Conservation (phyloP, 371 early-diverging fungal genomes). For the Lichtheimia ramosa region DNA sequence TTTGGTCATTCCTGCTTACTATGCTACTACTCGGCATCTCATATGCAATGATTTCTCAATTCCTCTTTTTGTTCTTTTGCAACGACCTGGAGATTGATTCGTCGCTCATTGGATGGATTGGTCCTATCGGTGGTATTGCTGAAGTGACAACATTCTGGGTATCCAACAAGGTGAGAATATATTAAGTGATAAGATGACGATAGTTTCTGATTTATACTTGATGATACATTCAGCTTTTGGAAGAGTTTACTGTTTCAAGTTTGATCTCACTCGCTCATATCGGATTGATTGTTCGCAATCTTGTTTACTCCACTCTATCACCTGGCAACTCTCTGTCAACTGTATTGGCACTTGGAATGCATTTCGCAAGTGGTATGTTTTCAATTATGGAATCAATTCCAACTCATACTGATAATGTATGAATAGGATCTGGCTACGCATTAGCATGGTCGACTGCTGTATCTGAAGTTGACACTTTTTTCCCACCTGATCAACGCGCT, state of each 20-base stretch:
- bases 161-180: constrained; percentile 28
- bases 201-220: neutral
- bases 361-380: constrained; percentile 29
- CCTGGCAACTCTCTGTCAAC: constrained; percentile 22
- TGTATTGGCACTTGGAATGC: constrained; percentile 24
- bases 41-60: constrained; percentile 45
- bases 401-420: neutral
- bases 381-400: neutral
- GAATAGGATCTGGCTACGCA: constrained; percentile 31
- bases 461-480: constrained; percentile 40
- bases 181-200: neutral
- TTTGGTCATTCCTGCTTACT: constrained; percentile 34
- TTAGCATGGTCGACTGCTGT: constrained; percentile 44
- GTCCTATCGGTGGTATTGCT: constrained; percentile 42
- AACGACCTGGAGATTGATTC: constrained; percentile 34
- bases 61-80: constrained; percentile 35
- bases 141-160: constrained; percentile 46
- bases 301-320: constrained; percentile 24
- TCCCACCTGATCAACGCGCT: constrained; percentile 41
- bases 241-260: constrained; percentile 23
- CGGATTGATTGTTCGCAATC: constrained; percentile 25
- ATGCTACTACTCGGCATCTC: constrained; percentile 38
- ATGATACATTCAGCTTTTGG: constrained; percentile 21
- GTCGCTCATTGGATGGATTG: constrained; percentile 43
- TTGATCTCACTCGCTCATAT: constrained; percentile 31